Base-by-base conservation (phyloP, 345 rosid genomes). In the Rhizophora mangle region DNA sequence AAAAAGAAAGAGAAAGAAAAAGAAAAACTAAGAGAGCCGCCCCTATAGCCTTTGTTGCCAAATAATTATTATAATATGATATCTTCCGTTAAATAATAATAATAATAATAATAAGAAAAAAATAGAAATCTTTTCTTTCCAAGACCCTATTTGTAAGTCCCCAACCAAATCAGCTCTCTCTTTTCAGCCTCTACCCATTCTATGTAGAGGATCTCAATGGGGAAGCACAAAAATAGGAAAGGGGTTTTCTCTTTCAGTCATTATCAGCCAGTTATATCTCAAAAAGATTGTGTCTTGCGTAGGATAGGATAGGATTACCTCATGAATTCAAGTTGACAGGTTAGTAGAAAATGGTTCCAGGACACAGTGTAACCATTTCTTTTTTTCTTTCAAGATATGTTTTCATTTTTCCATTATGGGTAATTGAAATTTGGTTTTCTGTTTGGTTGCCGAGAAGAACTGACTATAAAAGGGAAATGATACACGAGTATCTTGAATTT, bases 261-360 rank as follows among this genome's bases (percentile, higher is more conserved):
- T 49, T 57, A 39, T 20, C 24, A 11, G 16, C n/a, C 53, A 9
- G 29, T 68, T 59, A 22, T 20, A 54, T 2, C 37, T 19, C 22
- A 24, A 10, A 60, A 66, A 31, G 65, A 54, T 60, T 65, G 16
- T 32, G 36, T 37, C 59, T 62, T 60, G 57, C 11, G 18, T 31
- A 31, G 36, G 46, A 39, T 39, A 1, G 36, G 46, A 39, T 39
- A 8, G 46, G 46, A 39, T 39, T 39, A 39, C 47, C 63, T 59
- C 70, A 65, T 60, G 68, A 67, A 27, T 73, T 73, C 63, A 53
- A 26, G 7, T 73, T 19, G 32, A 15, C 49, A 62, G 68, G 72
- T 73, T 43, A 39, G 72, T 62, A n/a, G 24, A 24, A 21, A 32
- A 19, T 61, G 22, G 53, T 56, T 58, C 31, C 64, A 63, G 46